Evolutionary conservation across 495 filamentous ascomycete species (phyloP).

Genomic region (Aspergillus bertholletiae): DNA sequence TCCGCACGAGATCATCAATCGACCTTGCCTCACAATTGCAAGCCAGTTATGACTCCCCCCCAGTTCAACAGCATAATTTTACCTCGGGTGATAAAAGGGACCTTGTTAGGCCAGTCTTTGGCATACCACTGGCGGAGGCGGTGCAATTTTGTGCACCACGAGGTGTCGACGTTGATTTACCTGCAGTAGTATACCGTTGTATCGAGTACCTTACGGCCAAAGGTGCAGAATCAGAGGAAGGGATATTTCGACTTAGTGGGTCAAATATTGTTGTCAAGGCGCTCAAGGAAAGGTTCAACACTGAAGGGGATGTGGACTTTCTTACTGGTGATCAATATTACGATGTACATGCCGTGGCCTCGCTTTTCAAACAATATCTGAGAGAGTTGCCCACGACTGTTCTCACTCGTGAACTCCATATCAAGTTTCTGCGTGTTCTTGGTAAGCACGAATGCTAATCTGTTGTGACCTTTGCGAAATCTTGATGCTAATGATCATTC

Average conservation of each 20-base stretch:
- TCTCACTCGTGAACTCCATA: constrained; percentile 82
- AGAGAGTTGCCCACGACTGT: constrained; percentile 89
- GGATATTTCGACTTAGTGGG: constrained; percentile 93
- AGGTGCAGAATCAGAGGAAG: constrained; percentile 81
- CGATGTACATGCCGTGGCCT: constrained; percentile 95
- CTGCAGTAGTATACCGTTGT: constrained; percentile 95
- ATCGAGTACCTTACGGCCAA: constrained; percentile 89
- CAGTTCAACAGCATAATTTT: constrained; percentile 31
- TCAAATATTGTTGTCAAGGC: constrained; percentile 92
- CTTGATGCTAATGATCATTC: constrained; percentile 11
- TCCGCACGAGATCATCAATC: constrained; percentile 64
- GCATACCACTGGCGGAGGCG: constrained; percentile 80
- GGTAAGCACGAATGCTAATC: constrained; percentile 48
- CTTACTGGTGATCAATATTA: constrained; percentile 80
- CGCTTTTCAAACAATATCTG: constrained; percentile 89
- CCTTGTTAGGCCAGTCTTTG: constrained; percentile 73
- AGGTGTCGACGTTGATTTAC: constrained; percentile 68
- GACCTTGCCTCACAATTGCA: constrained; percentile 48
- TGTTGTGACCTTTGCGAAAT: not conserved
- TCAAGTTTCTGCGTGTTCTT: constrained; percentile 82
- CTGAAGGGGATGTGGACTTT: constrained; percentile 88
- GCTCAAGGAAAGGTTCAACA: constrained; percentile 88
- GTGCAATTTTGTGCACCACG: constrained; percentile 73
- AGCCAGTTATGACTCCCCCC: constrained; percentile 33
- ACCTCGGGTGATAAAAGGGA: constrained; percentile 50